Conservation (phyloP, 2,329 filamentous ascomycete species). For the Trichoderma atrobrunneum region DNA sequence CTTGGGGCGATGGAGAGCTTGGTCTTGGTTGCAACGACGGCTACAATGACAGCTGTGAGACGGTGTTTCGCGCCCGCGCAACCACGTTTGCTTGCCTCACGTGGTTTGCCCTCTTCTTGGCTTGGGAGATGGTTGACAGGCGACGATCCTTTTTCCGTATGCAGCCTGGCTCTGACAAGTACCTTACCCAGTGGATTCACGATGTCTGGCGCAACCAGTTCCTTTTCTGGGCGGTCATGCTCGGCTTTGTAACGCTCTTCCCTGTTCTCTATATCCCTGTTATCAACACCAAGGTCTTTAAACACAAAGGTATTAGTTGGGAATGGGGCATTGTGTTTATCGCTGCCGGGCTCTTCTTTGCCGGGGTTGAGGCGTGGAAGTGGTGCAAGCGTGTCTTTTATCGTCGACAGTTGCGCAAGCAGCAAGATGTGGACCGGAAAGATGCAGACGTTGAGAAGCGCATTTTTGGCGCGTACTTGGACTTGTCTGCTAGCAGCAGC, state of each 20-base stretch:
- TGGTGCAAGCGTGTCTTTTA: conserved; percentile 49
- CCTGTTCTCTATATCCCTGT: background rate
- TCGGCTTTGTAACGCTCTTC: conserved; percentile 37
- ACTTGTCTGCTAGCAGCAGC: background rate
- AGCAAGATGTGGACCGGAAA: background rate
- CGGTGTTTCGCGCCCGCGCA: background rate
- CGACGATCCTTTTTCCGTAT: conserved; percentile 63
- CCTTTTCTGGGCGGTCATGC: conserved; percentile 59
- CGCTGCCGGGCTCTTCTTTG: conserved; percentile 54
- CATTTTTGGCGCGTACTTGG: background rate
- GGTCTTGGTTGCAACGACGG: background rate
- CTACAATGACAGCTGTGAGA: background rate
- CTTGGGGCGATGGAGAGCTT: background rate
- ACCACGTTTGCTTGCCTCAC: background rate
- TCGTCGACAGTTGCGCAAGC: background rate
- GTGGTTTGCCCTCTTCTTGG: background rate
- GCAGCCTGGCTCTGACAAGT: conserved; percentile 50
- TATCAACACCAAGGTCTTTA: conserved; percentile 52
- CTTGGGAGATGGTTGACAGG: background rate
- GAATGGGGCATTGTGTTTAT: conserved; percentile 60
- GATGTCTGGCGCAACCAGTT: conserved; percentile 70
- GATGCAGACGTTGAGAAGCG: background rate
- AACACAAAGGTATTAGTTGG: conserved; percentile 57
- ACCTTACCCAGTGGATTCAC: conserved; percentile 63
- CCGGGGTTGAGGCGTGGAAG: conserved; percentile 58